A percentile compares a stretch with the other conserved stretches of the same genome.
phyloP scores from a whole-genome alignment of 2,329 filamentous ascomycete species.

The Rutstroemia sydowiana region DNA sequence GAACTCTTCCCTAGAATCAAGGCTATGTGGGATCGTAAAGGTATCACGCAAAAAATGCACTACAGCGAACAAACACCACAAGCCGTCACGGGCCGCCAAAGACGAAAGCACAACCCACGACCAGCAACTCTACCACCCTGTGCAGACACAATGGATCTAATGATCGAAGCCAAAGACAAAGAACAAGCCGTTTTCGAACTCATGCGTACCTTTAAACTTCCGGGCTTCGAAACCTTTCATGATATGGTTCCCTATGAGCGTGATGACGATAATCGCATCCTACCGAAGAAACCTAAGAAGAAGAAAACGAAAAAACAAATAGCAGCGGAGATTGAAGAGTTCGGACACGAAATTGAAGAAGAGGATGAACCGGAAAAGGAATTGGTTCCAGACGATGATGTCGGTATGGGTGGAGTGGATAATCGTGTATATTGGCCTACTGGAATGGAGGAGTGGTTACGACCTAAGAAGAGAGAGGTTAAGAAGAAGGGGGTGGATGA shows the following conservation, averaged over 20 bases:
- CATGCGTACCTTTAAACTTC: constrained; percentile 80
- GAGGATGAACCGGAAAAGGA: constrained; percentile 32
- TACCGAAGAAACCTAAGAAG: constrained; percentile 39
- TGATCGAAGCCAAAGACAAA: constrained; percentile 98
- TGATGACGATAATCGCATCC: constrained; percentile 62
- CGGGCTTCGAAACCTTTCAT: constrained; percentile 68
- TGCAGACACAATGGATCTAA: constrained; percentile 78
- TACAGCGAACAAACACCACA: constrained; percentile 75
- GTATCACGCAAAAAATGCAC: constrained; percentile 92
- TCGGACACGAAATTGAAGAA: constrained; percentile 29
- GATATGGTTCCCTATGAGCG: constrained; percentile 72
- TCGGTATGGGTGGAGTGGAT: constrained; percentile 80
- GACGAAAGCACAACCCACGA: constrained; percentile 78
- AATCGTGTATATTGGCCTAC: constrained; percentile 83
- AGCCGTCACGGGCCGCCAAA: constrained; percentile 70
- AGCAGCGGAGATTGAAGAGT: constrained; percentile 28
- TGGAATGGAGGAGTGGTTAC: constrained; percentile 84
- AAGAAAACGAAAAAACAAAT: constrained; percentile 35
- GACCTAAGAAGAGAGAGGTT: constrained; percentile 66
- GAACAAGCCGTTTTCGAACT: constrained; percentile 93
- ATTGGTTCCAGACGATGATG: constrained; percentile 48
- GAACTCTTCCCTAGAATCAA: constrained; percentile 68
- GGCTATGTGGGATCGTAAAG: constrained; percentile 76
- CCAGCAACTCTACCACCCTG: constrained; percentile 79
- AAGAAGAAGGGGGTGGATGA: constrained; percentile 38